Percentiles rank a stretch among this genome's conserved stretches.
Evolutionary conservation across 1,284 basidiomycete species (phyloP).

Genomic region (Wallemia mellicola): DNA sequence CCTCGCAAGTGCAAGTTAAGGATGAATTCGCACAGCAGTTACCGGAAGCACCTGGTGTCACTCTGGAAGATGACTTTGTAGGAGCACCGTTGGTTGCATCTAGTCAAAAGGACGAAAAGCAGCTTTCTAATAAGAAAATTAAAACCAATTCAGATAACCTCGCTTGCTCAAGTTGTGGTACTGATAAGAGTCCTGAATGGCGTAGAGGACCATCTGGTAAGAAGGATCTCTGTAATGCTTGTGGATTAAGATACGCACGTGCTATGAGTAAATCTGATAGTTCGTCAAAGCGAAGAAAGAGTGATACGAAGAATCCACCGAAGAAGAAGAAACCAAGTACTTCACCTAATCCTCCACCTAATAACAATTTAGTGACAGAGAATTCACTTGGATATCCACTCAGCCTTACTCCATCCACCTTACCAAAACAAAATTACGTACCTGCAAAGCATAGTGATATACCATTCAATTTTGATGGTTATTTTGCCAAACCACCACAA

Average conservation of each 20-base stretch:
- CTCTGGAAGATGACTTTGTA: not conserved
- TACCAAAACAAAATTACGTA: not conserved
- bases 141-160: not conserved
- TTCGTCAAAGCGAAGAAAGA: not conserved
- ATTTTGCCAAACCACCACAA: not conserved
- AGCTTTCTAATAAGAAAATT: not conserved
- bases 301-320: not conserved
- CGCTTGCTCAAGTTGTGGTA: not conserved
- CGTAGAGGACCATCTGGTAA: not conserved
- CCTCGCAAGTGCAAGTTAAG: not conserved
- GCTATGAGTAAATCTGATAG: not conserved
- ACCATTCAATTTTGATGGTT: not conserved
- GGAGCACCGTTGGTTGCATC: not conserved
- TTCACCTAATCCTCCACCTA: not conserved
- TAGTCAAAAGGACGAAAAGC: too few species aligned
- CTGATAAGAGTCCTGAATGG: not conserved
- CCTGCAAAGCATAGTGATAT: not conserved
- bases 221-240: conserved; percentile 1
- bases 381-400: too few species aligned
- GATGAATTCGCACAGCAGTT: too few species aligned
- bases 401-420: not conserved
- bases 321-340: not conserved
- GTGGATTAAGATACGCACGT: not conserved
- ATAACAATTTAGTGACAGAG: too few species aligned
- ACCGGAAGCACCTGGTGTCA: too few species aligned